A percentile compares a stretch with the other conserved stretches of the same genome.
Conservation (phyloP, 140 eudicot genomes). For the Erigeron philadelphicus region DNA sequence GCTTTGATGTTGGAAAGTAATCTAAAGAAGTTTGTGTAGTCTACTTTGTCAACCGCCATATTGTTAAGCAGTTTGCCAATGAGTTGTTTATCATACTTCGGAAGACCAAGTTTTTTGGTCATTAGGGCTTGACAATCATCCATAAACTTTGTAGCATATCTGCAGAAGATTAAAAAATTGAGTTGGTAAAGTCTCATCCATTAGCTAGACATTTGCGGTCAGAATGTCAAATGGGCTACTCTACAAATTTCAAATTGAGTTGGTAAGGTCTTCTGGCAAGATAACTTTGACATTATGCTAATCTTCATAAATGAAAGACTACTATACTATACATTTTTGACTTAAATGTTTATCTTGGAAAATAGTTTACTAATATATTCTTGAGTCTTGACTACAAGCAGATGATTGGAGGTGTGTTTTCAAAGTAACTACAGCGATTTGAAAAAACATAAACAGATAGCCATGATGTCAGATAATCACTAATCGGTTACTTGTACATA, state of each 20-base stretch:
- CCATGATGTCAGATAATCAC: neutral
- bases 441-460: neutral
- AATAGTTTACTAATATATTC: neutral
- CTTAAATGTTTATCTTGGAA: neutral
- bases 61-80: conserved; percentile 82
- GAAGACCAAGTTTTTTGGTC: conserved; percentile 85
- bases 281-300: conserved; percentile 2
- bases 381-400: neutral
- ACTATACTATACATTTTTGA: too few species aligned
- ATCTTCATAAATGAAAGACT: neutral
- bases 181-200: too few species aligned
- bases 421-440: neutral
- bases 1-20: conserved; percentile 75
- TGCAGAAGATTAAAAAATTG: conserved; percentile 27
- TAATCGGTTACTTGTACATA: neutral
- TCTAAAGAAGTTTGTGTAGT: conserved; percentile 93
- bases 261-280: conserved; percentile 9
- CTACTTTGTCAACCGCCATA: conserved; percentile 99
- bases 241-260: neutral
- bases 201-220: conserved; percentile 20
- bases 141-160: conserved; percentile 92
- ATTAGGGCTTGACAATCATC: conserved; percentile 85
- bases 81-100: conserved; percentile 77
- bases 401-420: neutral
- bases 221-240: conserved; percentile 2